Conservation (phyloP, 2,329 filamentous ascomycete genomes). For the Seiridium unicorne region DNA sequence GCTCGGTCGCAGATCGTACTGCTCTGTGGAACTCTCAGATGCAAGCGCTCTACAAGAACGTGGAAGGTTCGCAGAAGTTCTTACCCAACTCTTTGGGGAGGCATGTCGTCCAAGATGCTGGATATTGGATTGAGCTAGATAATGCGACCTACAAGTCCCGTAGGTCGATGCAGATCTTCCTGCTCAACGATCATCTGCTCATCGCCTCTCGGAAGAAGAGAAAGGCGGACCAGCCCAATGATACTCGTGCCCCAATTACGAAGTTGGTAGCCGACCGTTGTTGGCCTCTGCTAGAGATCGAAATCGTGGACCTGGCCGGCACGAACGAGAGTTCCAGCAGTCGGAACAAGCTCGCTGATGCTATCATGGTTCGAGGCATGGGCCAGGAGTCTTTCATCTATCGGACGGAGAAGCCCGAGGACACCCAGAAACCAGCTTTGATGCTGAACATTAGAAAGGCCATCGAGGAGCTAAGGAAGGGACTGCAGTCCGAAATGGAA, state of each 20-base stretch:
- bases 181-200: slow-evolving; percentile 92
- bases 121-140: slow-evolving; percentile 93
- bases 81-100: slow-evolving; percentile 86
- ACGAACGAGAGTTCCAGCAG: slow-evolving; percentile 55
- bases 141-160: slow-evolving; percentile 95
- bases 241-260: slow-evolving; percentile 53
- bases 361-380: slow-evolving; percentile 83
- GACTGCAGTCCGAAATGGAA: slow-evolving; percentile 81
- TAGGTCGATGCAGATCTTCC: slow-evolving; percentile 83
- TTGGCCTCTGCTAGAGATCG: slow-evolving; percentile 90
- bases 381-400: slow-evolving; percentile 94
- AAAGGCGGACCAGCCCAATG: slow-evolving; percentile 65
- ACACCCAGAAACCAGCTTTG: slow-evolving; percentile 74
- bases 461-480: slow-evolving; percentile 86
- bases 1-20: slow-evolving; percentile 74
- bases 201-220: slow-evolving; percentile 92
- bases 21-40: slow-evolving; percentile 69
- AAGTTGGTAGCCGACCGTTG: slow-evolving; percentile 93
- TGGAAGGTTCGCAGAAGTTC: slow-evolving; percentile 98
- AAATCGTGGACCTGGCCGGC: slow-evolving; percentile 83
- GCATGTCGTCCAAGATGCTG: slow-evolving; percentile 90
- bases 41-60: slow-evolving; percentile 88
- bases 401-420: slow-evolving; percentile 79
- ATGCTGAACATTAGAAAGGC: slow-evolving; percentile 90
- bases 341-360: slow-evolving; percentile 71